These are phyloP conservation scores for Puccinia novopanici DNA, from an alignment of 1,284 basidiomycete species.

Conservation along the genomic window DNA sequence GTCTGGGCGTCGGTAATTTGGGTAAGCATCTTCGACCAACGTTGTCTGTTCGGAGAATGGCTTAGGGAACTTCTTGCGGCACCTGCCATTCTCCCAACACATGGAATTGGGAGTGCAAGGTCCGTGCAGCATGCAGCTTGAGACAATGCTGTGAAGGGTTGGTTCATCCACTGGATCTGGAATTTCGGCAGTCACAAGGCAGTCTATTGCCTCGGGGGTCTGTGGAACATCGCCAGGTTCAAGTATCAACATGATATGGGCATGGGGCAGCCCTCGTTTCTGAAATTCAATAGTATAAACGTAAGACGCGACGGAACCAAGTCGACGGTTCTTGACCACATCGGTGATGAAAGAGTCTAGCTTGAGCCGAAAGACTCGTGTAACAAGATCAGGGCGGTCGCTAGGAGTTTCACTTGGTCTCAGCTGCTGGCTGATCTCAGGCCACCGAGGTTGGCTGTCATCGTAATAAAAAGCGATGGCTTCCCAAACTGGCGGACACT, in stretches of 20 bases:
- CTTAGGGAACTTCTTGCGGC: not conserved
- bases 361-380: not conserved
- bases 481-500: constrained; percentile 56
- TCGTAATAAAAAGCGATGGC: constrained; percentile 61
- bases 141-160: not conserved
- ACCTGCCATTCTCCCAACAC: not conserved
- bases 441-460: constrained; percentile 61
- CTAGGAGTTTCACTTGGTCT: not conserved
- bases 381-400: not conserved
- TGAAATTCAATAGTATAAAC: constrained; percentile 21
- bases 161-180: not conserved
- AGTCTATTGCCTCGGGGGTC: not conserved
- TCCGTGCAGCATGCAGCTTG: constrained; percentile 12
- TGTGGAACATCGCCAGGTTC: not conserved
- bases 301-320: not conserved
- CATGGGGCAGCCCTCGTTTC: too few species aligned
- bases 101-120: not conserved
- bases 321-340: not conserved
- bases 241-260: too few species aligned
- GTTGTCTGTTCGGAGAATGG: not conserved
- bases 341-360: not conserved
- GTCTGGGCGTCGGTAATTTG: not conserved
- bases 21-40: not conserved
- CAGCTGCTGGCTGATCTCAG: not conserved
- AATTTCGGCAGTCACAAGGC: not conserved